These are phyloP conservation scores for Trichoderma sp. DNA, from an alignment of 2,329 filamentous ascomycete species.

Conservation along the genomic window DNA sequence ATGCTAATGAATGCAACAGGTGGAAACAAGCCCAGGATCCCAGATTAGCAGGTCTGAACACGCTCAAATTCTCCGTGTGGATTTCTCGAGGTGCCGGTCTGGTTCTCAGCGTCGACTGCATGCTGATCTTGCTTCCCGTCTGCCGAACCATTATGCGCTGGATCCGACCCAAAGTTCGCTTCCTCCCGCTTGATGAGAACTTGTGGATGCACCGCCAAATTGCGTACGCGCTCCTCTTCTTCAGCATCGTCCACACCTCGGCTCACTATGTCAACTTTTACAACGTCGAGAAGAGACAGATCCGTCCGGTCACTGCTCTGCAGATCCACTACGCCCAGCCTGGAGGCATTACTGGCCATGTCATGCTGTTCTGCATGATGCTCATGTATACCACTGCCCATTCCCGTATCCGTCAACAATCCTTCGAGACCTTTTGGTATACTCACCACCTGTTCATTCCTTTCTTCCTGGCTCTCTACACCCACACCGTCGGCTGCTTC, in stretches of 20 bases:
- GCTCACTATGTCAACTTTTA: slow-evolving; percentile 98
- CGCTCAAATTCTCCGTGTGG: slow-evolving; percentile 87
- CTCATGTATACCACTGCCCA: slow-evolving; percentile 97
- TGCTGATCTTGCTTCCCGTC: slow-evolving; percentile 89
- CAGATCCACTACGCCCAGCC: slow-evolving; percentile 90
- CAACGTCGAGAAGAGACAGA: slow-evolving; percentile 84
- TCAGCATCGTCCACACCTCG: slow-evolving; percentile 72
- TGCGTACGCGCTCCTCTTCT: slow-evolving; percentile 85
- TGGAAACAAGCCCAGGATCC: slow-evolving; percentile 71
- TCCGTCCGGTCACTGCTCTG: slow-evolving; percentile 77
- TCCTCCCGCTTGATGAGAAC: slow-evolving; percentile 92
- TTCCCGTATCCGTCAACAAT: slow-evolving; percentile 90
- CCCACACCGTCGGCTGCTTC: slow-evolving; percentile 94
- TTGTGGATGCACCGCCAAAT: slow-evolving; percentile 96
- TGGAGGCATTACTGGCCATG: slow-evolving; percentile 90
- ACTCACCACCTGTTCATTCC: slow-evolving; percentile 98
- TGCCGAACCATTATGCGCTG: slow-evolving; percentile 87
- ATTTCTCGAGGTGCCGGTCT: slow-evolving; percentile 91
- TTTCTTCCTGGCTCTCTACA: slow-evolving; percentile 91
- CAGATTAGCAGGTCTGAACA: slow-evolving; percentile 76
- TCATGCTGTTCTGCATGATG: slow-evolving; percentile 99
- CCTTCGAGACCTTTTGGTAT: slow-evolving; percentile 99
- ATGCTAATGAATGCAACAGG: slow-evolving; percentile 51
- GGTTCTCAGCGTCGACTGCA: slow-evolving; percentile 78
- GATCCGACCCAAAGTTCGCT: slow-evolving; percentile 82